Base-by-base conservation (phyloP, 768 basidiomycete species). In the Lactarius tabidus region DNA sequence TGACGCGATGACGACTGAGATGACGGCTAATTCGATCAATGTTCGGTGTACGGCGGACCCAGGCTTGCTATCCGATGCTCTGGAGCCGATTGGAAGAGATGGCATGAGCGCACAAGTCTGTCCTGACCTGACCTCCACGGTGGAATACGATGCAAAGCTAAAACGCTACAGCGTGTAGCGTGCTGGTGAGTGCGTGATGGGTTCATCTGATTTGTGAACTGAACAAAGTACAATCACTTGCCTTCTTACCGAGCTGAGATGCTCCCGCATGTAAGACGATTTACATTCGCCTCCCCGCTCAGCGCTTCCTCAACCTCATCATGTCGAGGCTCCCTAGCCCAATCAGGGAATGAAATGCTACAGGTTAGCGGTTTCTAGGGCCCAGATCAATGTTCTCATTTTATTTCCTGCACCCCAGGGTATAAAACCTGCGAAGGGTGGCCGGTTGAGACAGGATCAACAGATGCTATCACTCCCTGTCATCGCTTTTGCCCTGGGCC, bases 391-490 rank as follows among this genome's bases (percentile, higher is more conserved):
- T 17, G n/a, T 17, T 2, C 33, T 15, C 23, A 23, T 26, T 48
- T 26, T 23, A 7, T 51, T 15, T 29, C 9, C 15, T 29, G 15
- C 35, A n/a, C 38, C 20, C 26, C 28, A 18, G 12, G n/a, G 20
- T 60, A 52, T 58, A 63, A 57, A 63, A 18, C 14, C 18, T 20
- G 35, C 54, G 41, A 57, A 29, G 41, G 15, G 38, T 29, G 15
- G 15, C 10, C n/a, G 5, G 48, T 6, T 2, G 23, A 10, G 12
- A 7, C 8, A 33, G 23, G 6, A 33, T 54, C 14, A 8, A 53
- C 23, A 45, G 15, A 66, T 66, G 60, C 31, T 51, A 9, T 33
- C 57, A 9, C 52, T 66, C 38, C 41, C 26, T 33, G 20, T 43
- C 14, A 17, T n/a, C 10, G 43, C 36, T 15, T 38, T 57, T n/a